A percentile compares a stretch with the other conserved stretches of the same genome.
Evolutionary conservation across 169 alveolate species (phyloP).

Genomic region (Plasmodium vivax): DNA sequence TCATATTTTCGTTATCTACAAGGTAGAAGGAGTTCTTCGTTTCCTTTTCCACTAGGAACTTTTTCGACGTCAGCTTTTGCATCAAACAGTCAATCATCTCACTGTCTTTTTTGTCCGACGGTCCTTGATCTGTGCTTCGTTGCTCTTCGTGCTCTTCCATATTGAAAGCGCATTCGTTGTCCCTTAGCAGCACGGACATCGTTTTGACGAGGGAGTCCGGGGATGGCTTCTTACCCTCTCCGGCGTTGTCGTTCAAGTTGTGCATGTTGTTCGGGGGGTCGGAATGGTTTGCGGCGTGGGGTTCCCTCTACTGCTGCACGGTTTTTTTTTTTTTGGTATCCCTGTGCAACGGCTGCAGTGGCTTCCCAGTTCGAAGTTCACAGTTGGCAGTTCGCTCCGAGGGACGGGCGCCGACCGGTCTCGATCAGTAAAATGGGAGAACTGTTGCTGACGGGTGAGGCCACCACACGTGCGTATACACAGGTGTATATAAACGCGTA

Average conservation of each 20-base stretch:
- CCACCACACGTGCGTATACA: not conserved
- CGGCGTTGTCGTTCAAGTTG: not conserved
- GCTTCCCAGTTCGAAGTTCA: not conserved
- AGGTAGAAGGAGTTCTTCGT: conserved; percentile 43
- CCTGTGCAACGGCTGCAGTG: not conserved
- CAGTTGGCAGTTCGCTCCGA: not conserved
- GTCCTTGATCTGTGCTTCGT: not conserved
- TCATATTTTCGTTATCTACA: conserved; percentile 69
- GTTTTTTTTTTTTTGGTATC: not conserved
- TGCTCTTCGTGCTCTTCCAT: conserved; percentile 20
- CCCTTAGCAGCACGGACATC: conserved; percentile 39
- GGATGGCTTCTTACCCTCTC: conserved; percentile 2
- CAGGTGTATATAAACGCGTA: not conserved
- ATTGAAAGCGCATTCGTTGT: conserved; percentile 37
- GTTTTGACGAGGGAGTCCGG: not conserved
- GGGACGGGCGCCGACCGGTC: not conserved
- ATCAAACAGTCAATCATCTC: conserved; percentile 68
- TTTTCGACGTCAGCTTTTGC: conserved; percentile 61
- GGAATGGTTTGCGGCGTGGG: not conserved
- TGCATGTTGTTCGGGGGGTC: not conserved
- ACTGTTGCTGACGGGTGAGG: not conserved
- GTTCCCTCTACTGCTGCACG: not conserved
- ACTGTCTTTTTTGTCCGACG: conserved; percentile 7
- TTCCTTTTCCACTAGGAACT: conserved; percentile 59
- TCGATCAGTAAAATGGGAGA: not conserved